These are phyloP conservation scores for Saturnispora ahearnii DNA, from an alignment of 805 yeast species.

Conservation along the genomic window DNA sequence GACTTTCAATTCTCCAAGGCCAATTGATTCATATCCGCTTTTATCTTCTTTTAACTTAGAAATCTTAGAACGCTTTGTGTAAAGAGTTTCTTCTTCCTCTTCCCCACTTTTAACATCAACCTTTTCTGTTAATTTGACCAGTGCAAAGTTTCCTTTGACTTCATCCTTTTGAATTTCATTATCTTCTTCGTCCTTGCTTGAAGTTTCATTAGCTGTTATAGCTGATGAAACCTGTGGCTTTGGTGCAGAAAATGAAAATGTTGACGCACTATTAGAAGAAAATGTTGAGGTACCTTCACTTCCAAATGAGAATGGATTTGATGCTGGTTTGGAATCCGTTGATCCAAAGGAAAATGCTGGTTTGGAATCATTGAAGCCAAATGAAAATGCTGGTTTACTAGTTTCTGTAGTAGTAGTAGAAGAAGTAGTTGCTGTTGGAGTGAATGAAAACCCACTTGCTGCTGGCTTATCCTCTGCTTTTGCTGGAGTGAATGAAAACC, in stretches of 20 bases:
- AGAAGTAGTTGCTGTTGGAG: neutral
- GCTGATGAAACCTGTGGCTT: slow-evolving; percentile 6
- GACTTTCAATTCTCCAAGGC: slow-evolving; percentile 77
- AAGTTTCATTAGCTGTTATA: slow-evolving; percentile 1
- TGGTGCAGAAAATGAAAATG: slow-evolving; percentile 4
- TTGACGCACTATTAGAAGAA: neutral
- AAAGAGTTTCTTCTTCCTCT: slow-evolving; percentile 62
- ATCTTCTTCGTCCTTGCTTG: slow-evolving; percentile 17
- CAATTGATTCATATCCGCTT: slow-evolving; percentile 51
- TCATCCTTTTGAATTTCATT: slow-evolving; percentile 36
- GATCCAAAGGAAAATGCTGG: slow-evolving; percentile 17
- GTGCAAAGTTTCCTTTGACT: slow-evolving; percentile 40
- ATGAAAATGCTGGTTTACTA: slow-evolving; percentile 2
- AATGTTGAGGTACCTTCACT: neutral
- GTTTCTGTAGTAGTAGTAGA: neutral
- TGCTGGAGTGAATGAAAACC: neutral
- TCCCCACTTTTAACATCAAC: slow-evolving; percentile 69
- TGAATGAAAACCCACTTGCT: slow-evolving; percentile 7
- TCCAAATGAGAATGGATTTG: slow-evolving; percentile 14
- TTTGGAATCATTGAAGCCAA: slow-evolving; percentile 5
- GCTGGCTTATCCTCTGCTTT: neutral
- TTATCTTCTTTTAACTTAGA: slow-evolving; percentile 48
- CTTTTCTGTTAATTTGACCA: slow-evolving; percentile 39
- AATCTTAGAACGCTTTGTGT: slow-evolving; percentile 62
- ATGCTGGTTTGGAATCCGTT: neutral